These are phyloP conservation scores for Tephrocybe sp. DNA, from an alignment of 768 basidiomycete species.

Conservation along the genomic window DNA sequence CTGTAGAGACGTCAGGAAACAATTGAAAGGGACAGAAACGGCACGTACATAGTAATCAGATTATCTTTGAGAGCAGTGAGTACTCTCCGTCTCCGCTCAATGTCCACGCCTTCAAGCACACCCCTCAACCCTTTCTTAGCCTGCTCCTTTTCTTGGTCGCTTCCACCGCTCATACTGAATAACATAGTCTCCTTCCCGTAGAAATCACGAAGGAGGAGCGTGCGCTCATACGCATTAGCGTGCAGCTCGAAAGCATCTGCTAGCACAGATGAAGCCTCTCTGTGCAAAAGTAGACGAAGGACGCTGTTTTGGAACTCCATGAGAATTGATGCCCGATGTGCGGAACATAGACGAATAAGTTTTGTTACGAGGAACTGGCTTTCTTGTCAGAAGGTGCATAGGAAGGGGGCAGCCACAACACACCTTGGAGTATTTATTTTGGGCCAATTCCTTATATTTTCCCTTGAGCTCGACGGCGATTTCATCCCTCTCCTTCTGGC, in stretches of 20 bases:
- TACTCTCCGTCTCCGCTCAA: slow-evolving; percentile 64
- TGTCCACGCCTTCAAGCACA: slow-evolving; percentile 60
- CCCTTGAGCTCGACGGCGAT: slow-evolving; percentile 84
- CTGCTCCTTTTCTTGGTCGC: slow-evolving; percentile 58
- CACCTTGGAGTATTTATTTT: slow-evolving; percentile 91
- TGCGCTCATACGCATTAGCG: slow-evolving; percentile 80
- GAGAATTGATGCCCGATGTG: slow-evolving; percentile 73
- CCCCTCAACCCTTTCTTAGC: slow-evolving; percentile 68
- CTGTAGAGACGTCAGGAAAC: slow-evolving; percentile 33
- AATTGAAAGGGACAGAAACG: not conserved
- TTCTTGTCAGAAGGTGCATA: not conserved
- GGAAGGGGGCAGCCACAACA: slow-evolving; percentile 5
- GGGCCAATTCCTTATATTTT: slow-evolving; percentile 69
- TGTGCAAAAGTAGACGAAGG: slow-evolving; percentile 75
- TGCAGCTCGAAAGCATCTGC: slow-evolving; percentile 90
- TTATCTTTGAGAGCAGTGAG: slow-evolving; percentile 70
- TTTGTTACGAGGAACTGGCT: slow-evolving; percentile 79
- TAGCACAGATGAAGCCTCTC: slow-evolving; percentile 79
- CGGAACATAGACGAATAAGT: slow-evolving; percentile 71
- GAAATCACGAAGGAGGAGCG: slow-evolving; percentile 79
- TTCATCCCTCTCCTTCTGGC: slow-evolving; percentile 71
- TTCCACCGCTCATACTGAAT: slow-evolving; percentile 56
- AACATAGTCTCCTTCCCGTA: slow-evolving; percentile 86
- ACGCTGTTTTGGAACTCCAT: slow-evolving; percentile 76
- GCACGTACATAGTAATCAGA: slow-evolving; percentile 66